phyloP scores from a whole-genome alignment of 1,284 basidiomycete genomes.

The Fomitiporia mediterranea region DNA sequence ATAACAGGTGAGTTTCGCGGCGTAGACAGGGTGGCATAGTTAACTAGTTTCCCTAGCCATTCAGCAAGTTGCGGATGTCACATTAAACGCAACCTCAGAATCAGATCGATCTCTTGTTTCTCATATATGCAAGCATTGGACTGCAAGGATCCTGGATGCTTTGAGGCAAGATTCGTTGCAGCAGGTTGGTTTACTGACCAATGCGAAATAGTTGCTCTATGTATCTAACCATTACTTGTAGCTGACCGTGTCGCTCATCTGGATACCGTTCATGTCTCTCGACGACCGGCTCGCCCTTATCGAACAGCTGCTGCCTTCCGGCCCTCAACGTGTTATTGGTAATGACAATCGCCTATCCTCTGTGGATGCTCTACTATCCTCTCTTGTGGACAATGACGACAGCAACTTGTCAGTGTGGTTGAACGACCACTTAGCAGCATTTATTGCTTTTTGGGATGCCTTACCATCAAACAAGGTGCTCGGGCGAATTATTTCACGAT shows the following conservation, averaged over 20 bases:
- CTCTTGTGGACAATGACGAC: neutral
- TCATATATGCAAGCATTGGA: slow-evolving; percentile 31
- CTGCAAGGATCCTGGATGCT: neutral
- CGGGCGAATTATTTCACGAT: slow-evolving; percentile 5
- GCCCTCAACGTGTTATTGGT: neutral
- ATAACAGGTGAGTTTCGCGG: neutral
- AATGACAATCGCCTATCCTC: neutral
- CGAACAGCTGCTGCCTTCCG: neutral
- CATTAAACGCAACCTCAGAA: slow-evolving; percentile 25
- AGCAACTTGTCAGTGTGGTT: slow-evolving; percentile 1
- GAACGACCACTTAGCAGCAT: slow-evolving; percentile 1
- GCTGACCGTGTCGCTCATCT: neutral
- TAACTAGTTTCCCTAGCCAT: slow-evolving; percentile 27
- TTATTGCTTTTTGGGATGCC: neutral
- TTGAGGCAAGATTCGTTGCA: neutral
- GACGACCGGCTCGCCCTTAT: slow-evolving; percentile 6
- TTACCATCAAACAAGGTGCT: slow-evolving; percentile 2
- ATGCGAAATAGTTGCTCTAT: neutral
- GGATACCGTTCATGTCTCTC: slow-evolving; percentile 14
- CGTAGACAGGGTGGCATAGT: neutral
- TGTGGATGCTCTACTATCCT: neutral
- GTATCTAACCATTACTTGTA: neutral
- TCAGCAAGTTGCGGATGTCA: slow-evolving; percentile 26
- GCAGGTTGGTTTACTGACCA: neutral
- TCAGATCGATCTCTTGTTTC: slow-evolving; percentile 30